Percentiles rank a stretch among this genome's conserved stretches.
phyloP scores from a whole-genome alignment of 805 yeast species.

The Cyberlindnera euphorbiiphila region DNA sequence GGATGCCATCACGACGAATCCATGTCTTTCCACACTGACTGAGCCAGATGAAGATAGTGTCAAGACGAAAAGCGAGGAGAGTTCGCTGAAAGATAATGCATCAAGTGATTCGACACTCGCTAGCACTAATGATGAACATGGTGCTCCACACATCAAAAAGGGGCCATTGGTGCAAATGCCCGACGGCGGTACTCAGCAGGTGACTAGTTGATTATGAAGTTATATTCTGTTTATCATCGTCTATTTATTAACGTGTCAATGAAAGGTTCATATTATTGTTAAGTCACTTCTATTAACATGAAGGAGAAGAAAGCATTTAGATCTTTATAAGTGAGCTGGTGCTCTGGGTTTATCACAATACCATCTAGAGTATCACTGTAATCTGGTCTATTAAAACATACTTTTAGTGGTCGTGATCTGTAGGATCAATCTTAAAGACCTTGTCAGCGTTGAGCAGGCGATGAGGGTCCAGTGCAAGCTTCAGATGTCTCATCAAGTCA shows the following conservation, averaged over 20 bases:
- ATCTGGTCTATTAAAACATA: too few species aligned
- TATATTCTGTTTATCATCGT: too few species aligned
- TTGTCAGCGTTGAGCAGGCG: constrained; percentile 77
- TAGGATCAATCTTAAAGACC: constrained; percentile 65
- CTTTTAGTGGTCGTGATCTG: constrained; percentile 27
- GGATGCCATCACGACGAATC: constrained; percentile 6
- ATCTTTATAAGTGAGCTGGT: too few species aligned
- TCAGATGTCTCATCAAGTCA: constrained; percentile 68
- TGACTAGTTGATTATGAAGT: too few species aligned
- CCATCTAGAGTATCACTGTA: too few species aligned
- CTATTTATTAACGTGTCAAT: too few species aligned
- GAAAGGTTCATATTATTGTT: too few species aligned
- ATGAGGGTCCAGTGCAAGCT: constrained; percentile 70
- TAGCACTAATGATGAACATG: constrained; percentile 3
- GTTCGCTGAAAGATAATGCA: constrained; percentile 9
- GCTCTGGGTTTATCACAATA: too few species aligned
- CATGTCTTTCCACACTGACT: constrained; percentile 12
- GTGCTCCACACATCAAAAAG: background rate
- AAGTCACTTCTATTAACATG: too few species aligned
- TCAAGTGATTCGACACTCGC: constrained; percentile 11
- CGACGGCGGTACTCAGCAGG: too few species aligned
- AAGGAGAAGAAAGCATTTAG: too few species aligned
- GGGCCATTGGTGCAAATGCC: background rate
- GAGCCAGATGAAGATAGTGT: constrained; percentile 12
- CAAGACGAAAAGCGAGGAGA: constrained; percentile 15